Conservation (phyloP, 1,139 yeast genomes). For the Scheffersomyces illinoinensis region DNA sequence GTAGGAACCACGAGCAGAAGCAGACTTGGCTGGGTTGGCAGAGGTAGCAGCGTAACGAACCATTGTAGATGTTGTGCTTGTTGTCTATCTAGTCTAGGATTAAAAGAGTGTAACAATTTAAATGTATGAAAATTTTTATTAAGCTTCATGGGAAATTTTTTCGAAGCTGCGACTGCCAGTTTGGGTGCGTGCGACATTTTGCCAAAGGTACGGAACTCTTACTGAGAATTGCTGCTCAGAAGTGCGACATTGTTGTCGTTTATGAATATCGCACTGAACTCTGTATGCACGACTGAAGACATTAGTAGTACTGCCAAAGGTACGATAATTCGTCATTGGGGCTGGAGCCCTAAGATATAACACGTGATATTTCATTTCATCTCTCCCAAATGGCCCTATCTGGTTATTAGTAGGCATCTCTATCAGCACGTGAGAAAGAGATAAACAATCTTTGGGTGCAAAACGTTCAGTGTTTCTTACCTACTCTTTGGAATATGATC, state of each 20-base stretch:
- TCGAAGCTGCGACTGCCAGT: not conserved
- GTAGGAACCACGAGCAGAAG: slow-evolving; percentile 99
- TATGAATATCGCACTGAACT: slow-evolving; percentile 5
- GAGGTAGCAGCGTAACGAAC: slow-evolving; percentile 97
- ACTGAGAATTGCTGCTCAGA: not conserved
- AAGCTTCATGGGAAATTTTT: not conserved
- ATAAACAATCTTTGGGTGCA: not conserved
- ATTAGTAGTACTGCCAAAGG: slow-evolving; percentile 1
- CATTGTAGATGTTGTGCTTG: slow-evolving; percentile 28
- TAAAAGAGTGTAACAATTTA: not conserved
- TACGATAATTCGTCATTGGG: slow-evolving; percentile 1
- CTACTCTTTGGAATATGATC: not conserved
- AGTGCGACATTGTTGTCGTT: slow-evolving; percentile 2
- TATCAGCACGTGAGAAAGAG: not conserved
- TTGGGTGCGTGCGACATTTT: not conserved
- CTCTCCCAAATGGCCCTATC: too few relatives aligned
- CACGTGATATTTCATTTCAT: too few relatives aligned
- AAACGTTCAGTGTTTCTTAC: not conserved
- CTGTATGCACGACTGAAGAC: not conserved
- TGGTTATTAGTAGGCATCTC: too few relatives aligned
- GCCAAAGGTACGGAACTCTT: not conserved
- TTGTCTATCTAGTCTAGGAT: not conserved
- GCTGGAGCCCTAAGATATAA: slow-evolving; percentile 7
- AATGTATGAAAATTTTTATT: not conserved
- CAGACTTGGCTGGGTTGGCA: slow-evolving; percentile 99